phyloP scores from a whole-genome alignment of 2,329 filamentous ascomycete genomes.

The Neocucurbitaria cava region DNA sequence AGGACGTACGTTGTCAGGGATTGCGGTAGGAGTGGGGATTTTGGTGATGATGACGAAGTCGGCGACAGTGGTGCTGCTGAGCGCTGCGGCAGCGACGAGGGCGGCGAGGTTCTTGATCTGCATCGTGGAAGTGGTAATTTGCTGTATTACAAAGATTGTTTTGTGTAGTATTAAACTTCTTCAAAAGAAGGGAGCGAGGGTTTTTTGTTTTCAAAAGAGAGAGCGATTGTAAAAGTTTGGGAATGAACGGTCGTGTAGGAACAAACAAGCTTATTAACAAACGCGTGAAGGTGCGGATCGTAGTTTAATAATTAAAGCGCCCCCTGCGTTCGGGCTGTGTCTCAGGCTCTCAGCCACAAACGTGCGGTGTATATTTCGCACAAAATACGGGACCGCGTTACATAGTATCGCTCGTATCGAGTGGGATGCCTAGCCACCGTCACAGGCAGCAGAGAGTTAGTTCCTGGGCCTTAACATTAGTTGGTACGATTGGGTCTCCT shows the following conservation, averaged over 20 bases:
- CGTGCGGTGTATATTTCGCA: too few species aligned
- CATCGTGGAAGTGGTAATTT: slow-evolving; percentile 15
- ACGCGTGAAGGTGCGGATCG: background rate
- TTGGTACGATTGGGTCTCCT: too few species aligned
- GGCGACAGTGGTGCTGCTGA: slow-evolving; percentile 22
- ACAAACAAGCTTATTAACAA: background rate
- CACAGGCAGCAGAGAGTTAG: background rate
- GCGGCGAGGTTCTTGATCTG: slow-evolving; percentile 22
- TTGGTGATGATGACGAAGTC: slow-evolving; percentile 31
- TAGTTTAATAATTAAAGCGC: background rate
- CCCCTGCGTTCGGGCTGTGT: background rate
- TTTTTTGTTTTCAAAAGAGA: too few species aligned
- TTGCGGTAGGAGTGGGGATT: slow-evolving; percentile 18
- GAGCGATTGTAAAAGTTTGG: background rate
- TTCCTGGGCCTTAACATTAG: background rate
- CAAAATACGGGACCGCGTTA: background rate
- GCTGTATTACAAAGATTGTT: too few species aligned
- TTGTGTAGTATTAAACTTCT: too few species aligned
- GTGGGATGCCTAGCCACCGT: background rate
- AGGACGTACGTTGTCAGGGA: slow-evolving; percentile 22
- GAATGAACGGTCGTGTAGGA: background rate
- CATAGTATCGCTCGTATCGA: too few species aligned
- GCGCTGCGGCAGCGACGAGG: slow-evolving; percentile 23
- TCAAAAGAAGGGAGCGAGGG: background rate
- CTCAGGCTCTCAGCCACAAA: background rate